Percentiles rank a stretch among this genome's conserved stretches.
phyloP scores from a whole-genome alignment of 2,329 filamentous ascomycete genomes.

The Acephala macrosclerotiorum region DNA sequence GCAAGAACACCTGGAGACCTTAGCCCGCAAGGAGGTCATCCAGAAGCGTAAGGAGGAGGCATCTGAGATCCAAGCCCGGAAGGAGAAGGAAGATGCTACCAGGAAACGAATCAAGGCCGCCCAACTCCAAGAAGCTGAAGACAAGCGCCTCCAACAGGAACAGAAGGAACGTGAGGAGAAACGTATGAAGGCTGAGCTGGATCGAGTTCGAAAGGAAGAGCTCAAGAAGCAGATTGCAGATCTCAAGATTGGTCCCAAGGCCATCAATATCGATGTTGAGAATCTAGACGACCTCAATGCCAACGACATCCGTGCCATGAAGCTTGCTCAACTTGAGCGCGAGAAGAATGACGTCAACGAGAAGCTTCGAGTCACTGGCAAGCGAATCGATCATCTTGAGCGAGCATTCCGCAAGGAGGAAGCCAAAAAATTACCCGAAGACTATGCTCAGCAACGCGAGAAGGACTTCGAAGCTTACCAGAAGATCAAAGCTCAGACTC shows the following conservation, averaged over 20 bases:
- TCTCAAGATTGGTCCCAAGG: conserved; percentile 87
- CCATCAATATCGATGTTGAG: conserved; percentile 75
- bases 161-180: conserved; percentile 89
- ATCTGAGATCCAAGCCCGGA: conserved; percentile 85
- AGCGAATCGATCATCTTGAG: conserved; percentile 96
- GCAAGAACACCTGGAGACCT: conserved; percentile 85
- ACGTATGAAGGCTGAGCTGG: conserved; percentile 84
- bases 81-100: conserved; percentile 91
- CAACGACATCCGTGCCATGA: conserved; percentile 90
- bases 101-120: conserved; percentile 87
- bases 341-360: conserved; percentile 98
- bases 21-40: conserved; percentile 88
- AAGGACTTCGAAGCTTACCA: conserved; percentile 83
- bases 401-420: conserved; percentile 97
- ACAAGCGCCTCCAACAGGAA: conserved; percentile 88
- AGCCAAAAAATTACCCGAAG: conserved; percentile 84
- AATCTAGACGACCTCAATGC: conserved; percentile 88
- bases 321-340: conserved; percentile 93
- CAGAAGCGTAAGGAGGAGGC: conserved; percentile 97
- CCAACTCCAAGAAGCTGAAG: conserved; percentile 88
- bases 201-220: conserved; percentile 90
- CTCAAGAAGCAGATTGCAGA: conserved; percentile 92
- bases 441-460: conserved; percentile 85
- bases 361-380: conserved; percentile 88
- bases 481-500: conserved; percentile 75